Evolutionary conservation across 1,139 yeast species (phyloP).

Genomic region (Hyphopichia wangnamkhiaoensis): DNA sequence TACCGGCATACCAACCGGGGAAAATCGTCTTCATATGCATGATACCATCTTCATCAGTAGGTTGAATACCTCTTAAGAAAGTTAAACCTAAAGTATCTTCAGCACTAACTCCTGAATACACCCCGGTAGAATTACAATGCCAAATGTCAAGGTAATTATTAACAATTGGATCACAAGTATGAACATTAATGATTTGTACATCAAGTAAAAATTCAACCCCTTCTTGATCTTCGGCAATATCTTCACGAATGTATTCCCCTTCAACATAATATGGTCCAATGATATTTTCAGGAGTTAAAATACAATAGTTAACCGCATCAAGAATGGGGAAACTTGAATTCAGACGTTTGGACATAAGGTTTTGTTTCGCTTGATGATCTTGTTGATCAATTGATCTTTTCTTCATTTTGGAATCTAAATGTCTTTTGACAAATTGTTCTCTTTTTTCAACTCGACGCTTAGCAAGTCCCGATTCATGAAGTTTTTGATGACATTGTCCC

Average conservation of each 20-base stretch:
- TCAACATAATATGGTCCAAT: conserved; percentile 7
- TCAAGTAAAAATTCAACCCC: conserved; percentile 6
- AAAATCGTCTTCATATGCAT: conserved; percentile 6
- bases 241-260: conserved; percentile 6
- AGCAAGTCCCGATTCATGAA: background rate
- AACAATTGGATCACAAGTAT: conserved; percentile 6
- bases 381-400: background rate
- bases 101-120: conserved; percentile 5
- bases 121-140: conserved; percentile 7
- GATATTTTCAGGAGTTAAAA: conserved; percentile 5
- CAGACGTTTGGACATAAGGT: background rate
- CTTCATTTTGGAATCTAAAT: background rate
- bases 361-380: background rate
- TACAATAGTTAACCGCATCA: conserved; percentile 1
- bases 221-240: conserved; percentile 3
- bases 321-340: background rate
- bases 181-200: conserved; percentile 5
- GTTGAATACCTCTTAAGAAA: conserved; percentile 4
- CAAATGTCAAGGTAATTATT: conserved; percentile 6
- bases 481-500: background rate
- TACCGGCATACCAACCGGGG: conserved; percentile 7
- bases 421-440: background rate
- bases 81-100: conserved; percentile 3
- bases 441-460: background rate
- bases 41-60: conserved; percentile 3